These are phyloP conservation scores for Candida coquimbonensis DNA, from an alignment of 805 yeast genomes.

Conservation along the genomic window DNA sequence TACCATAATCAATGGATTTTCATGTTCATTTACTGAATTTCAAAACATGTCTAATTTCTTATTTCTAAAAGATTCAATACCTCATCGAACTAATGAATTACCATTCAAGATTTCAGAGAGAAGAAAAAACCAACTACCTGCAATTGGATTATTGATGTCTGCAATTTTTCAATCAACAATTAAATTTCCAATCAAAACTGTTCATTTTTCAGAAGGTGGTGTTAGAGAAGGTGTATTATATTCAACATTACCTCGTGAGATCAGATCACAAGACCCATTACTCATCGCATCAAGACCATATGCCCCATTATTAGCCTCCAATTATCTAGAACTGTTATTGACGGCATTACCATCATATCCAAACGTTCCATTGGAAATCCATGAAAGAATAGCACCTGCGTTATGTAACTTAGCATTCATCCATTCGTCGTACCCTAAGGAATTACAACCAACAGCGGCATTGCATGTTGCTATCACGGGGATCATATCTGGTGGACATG, in stretches of 20 bases:
- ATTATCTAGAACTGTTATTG: constrained; percentile 45
- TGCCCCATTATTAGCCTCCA: constrained; percentile 57
- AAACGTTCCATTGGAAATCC: constrained; percentile 51
- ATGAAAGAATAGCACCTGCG: constrained; percentile 58
- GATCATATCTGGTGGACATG: constrained; percentile 68
- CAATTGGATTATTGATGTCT: constrained; percentile 54
- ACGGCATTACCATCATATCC: constrained; percentile 48
- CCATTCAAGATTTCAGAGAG: constrained; percentile 56
- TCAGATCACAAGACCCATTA: constrained; percentile 62
- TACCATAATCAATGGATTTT: constrained; percentile 62
- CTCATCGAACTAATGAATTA: constrained; percentile 16
- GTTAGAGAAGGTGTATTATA: constrained; percentile 71
- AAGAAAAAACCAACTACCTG: constrained; percentile 61
- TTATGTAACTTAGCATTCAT: constrained; percentile 69
- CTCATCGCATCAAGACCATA: constrained; percentile 64
- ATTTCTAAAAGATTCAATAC: constrained; percentile 41
- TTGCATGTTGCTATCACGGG: constrained; percentile 69
- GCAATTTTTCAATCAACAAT: constrained; percentile 48
- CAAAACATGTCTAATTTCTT: constrained; percentile 44
- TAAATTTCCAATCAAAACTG: constrained; percentile 49
- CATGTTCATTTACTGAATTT: constrained; percentile 48
- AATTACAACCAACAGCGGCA: constrained; percentile 68
- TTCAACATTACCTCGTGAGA: constrained; percentile 48
- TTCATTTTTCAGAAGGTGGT: constrained; percentile 71
- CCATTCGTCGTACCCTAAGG: constrained; percentile 72